These are phyloP conservation scores for Calamus simplicifolius DNA, from an alignment of 176 grass and related monocot species.

Conservation along the genomic window DNA sequence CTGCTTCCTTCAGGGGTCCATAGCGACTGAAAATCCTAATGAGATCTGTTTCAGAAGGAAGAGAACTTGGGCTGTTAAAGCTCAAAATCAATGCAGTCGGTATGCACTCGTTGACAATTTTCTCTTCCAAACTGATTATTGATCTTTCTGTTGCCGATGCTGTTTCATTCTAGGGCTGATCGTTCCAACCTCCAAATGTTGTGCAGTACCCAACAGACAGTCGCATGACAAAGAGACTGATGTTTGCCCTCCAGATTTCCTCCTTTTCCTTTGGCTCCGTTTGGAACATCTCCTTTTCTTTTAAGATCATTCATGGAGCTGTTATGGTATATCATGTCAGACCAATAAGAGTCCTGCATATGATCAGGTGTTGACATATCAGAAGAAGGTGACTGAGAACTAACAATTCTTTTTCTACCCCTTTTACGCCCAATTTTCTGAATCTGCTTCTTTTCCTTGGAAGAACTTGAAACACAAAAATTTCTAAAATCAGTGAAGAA, in stretches of 20 bases:
- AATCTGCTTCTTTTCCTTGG: constrained; percentile 34
- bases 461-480: constrained; percentile 51
- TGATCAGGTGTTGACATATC: constrained; percentile 34
- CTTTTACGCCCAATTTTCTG: constrained; percentile 49
- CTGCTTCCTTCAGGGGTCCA: constrained; percentile 61
- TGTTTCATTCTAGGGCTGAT: constrained; percentile 28
- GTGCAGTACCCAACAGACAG: constrained; percentile 9
- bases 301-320: constrained; percentile 13
- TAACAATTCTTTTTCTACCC: constrained; percentile 60
- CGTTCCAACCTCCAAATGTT: constrained; percentile 33
- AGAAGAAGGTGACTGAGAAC: not conserved
- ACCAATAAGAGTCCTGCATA: constrained; percentile 99
- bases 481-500: constrained; percentile 89
- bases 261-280: constrained; percentile 12
- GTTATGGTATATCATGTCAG: constrained; percentile 58
- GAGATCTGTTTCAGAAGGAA: constrained; percentile 60
- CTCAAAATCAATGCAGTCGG: constrained; percentile 68
- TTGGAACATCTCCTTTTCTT: constrained; percentile 3
- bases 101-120: constrained; percentile 35
- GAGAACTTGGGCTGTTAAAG: constrained; percentile 49
- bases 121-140: constrained; percentile 43
- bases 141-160: constrained; percentile 35
- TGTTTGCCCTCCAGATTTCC: constrained; percentile 21
- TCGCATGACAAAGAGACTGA: not conserved
- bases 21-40: constrained; percentile 52